These are phyloP conservation scores for Plenodomus biglobosus DNA, from an alignment of 2,329 filamentous ascomycete species.

Conservation along the genomic window DNA sequence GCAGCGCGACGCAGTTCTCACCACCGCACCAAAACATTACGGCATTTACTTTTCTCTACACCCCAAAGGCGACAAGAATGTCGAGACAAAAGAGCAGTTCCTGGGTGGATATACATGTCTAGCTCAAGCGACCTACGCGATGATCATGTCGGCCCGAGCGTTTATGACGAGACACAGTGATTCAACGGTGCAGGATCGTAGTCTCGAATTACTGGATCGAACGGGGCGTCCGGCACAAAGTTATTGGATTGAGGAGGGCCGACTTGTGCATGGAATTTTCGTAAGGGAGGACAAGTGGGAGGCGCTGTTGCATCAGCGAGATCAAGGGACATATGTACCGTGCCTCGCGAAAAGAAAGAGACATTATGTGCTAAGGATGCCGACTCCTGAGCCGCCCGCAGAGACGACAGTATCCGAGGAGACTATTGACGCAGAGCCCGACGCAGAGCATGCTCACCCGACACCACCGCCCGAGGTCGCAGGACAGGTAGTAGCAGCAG, in stretches of 20 bases:
- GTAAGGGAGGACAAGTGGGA: not conserved
- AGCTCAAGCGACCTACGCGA: constrained; percentile 3
- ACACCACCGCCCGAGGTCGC: not conserved
- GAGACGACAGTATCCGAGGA: no score
- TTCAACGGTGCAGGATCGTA: not conserved
- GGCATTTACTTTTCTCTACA: constrained; percentile 3
- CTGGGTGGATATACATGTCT: constrained; percentile 3
- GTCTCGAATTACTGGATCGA: constrained; percentile 4
- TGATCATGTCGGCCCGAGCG: constrained; percentile 1
- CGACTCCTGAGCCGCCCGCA: no score
- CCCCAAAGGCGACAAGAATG: not conserved
- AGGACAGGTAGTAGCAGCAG: not conserved
- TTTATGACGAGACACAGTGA: not conserved
- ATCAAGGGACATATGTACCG: not conserved
- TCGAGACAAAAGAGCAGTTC: not conserved
- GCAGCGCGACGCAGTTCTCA: not conserved
- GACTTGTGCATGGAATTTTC: not conserved
- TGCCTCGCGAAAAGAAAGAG: not conserved
- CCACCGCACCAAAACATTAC: constrained; percentile 1
- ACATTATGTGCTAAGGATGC: not conserved
- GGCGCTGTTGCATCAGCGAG: not conserved
- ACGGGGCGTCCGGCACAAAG: not conserved
- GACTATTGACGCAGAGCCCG: no score
- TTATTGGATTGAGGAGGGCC: constrained; percentile 1
- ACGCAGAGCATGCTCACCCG: no score